phyloP scores from a whole-genome alignment of 306 rosid genomes.

The Quercus aquifolioides region DNA sequence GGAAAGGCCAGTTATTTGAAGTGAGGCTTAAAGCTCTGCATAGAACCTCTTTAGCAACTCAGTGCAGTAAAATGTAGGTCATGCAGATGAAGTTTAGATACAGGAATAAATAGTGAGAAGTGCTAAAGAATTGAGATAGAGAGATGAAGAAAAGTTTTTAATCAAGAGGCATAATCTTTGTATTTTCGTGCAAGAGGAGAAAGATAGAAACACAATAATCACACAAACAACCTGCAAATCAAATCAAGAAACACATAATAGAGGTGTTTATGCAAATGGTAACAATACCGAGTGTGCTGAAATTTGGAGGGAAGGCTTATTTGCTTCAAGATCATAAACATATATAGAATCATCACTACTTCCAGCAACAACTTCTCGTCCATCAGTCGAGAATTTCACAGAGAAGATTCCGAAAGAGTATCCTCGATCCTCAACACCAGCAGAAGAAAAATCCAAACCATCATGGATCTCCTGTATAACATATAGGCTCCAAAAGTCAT shows the following conservation, averaged over 20 bases:
- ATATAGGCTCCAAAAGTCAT: conserved; percentile 21
- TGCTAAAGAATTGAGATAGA: neutral
- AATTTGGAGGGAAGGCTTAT: conserved; percentile 74
- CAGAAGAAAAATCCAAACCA: conserved; percentile 59
- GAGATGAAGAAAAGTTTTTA: neutral
- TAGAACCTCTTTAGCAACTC: neutral
- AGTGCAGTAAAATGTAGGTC: neutral
- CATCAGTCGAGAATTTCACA: conserved; percentile 81
- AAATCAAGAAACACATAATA: neutral
- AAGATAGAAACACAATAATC: neutral
- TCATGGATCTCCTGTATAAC: conserved; percentile 75
- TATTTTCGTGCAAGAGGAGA: neutral
- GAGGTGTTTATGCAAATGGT: neutral
- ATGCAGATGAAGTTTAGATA: neutral
- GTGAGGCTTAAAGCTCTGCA: neutral
- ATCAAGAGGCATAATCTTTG: neutral
- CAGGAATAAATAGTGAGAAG: neutral
- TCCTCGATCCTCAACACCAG: conserved; percentile 34
- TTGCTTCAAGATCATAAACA: conserved; percentile 86
- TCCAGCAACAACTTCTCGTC: conserved; percentile 88
- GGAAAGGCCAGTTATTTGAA: neutral
- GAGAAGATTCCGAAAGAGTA: conserved; percentile 76
- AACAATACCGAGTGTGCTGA: conserved; percentile 69
- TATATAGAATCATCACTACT: conserved; percentile 74
- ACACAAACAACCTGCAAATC: neutral